phyloP scores from a whole-genome alignment of 1,284 basidiomycete species.

The Acaromyces ingoldii region DNA sequence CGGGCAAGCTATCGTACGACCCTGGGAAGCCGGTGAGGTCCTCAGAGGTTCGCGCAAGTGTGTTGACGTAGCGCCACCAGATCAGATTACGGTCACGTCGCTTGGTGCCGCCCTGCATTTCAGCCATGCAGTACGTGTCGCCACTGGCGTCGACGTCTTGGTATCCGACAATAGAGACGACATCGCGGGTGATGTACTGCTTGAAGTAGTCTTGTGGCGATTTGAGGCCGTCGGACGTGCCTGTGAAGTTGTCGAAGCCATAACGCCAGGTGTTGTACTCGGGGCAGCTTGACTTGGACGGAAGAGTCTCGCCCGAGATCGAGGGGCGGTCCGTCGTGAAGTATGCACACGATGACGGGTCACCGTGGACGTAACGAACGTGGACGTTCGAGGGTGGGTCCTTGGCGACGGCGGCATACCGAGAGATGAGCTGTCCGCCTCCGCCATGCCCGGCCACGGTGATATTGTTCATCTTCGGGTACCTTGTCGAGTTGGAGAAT shows the following conservation, averaged over 20 bases:
- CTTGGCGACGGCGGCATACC: conserved; percentile 42
- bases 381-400: conserved; percentile 16
- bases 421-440: conserved; percentile 45
- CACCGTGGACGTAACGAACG: conserved; percentile 43
- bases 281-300: conserved; percentile 22
- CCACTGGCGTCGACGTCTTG: conserved; percentile 30
- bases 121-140: conserved; percentile 48
- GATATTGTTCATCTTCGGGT: conserved; percentile 36
- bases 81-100: conserved; percentile 42
- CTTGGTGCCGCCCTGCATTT: conserved; percentile 38
- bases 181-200: conserved; percentile 36
- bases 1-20: conserved; percentile 21
- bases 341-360: conserved; percentile 38
- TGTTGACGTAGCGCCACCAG: conserved; percentile 49
- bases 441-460: conserved; percentile 49
- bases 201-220: conserved; percentile 35
- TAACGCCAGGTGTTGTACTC: conserved; percentile 48
- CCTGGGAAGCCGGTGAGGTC: conserved; percentile 38
- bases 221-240: conserved; percentile 25
- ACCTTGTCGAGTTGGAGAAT: conserved; percentile 27
- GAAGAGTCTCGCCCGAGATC: conserved; percentile 13
- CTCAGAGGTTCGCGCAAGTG: conserved; percentile 32
- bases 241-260: conserved; percentile 40
- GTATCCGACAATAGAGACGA: conserved; percentile 42
- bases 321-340: conserved; percentile 41